Percentiles rank a stretch among this genome's conserved stretches.
Conservation (phyloP, 2,329 filamentous ascomycete species). For the Hortaea werneckii region DNA sequence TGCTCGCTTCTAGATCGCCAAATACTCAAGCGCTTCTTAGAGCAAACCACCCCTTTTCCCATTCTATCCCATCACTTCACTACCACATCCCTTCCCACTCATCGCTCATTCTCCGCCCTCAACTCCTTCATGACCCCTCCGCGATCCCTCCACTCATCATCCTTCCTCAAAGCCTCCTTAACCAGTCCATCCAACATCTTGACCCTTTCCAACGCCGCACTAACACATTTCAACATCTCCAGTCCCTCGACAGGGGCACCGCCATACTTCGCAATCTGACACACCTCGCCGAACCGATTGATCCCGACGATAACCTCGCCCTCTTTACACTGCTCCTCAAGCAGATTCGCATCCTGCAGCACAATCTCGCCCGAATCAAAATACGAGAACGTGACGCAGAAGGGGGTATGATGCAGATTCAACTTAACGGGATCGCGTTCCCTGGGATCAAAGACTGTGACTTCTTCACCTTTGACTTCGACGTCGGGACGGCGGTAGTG, state of each 20-base stretch:
- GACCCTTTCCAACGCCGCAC: slow-evolving; percentile 64
- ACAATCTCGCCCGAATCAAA: slow-evolving; percentile 62
- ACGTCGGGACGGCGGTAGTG: slow-evolving; percentile 90
- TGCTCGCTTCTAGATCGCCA: too few relatives aligned
- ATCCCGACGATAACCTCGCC: slow-evolving; percentile 72
- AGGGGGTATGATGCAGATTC: slow-evolving; percentile 82
- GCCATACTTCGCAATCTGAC: slow-evolving; percentile 82
- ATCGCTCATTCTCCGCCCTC: slow-evolving; percentile 65
- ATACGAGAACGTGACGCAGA: slow-evolving; percentile 83
- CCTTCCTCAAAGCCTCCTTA: slow-evolving; percentile 62
- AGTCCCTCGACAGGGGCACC: slow-evolving; percentile 74
- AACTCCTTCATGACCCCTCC: slow-evolving; percentile 72
- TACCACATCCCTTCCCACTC: too few relatives aligned
- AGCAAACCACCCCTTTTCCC: too few relatives aligned
- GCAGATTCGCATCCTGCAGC: slow-evolving; percentile 58
- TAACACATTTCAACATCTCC: slow-evolving; percentile 64
- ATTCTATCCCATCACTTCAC: too few relatives aligned
- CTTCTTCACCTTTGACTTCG: slow-evolving; percentile 69
- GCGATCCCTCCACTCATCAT: slow-evolving; percentile 66
- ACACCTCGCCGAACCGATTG: slow-evolving; percentile 83
- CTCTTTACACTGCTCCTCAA: slow-evolving; percentile 67
- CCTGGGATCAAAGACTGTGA: slow-evolving; percentile 72
- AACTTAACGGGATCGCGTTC: slow-evolving; percentile 86
- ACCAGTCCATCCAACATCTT: slow-evolving; percentile 69
- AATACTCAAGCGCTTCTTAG: too few relatives aligned